These are phyloP conservation scores for Cladorrhinum sp. DNA, from an alignment of 2,329 filamentous ascomycete genomes.

Conservation along the genomic window DNA sequence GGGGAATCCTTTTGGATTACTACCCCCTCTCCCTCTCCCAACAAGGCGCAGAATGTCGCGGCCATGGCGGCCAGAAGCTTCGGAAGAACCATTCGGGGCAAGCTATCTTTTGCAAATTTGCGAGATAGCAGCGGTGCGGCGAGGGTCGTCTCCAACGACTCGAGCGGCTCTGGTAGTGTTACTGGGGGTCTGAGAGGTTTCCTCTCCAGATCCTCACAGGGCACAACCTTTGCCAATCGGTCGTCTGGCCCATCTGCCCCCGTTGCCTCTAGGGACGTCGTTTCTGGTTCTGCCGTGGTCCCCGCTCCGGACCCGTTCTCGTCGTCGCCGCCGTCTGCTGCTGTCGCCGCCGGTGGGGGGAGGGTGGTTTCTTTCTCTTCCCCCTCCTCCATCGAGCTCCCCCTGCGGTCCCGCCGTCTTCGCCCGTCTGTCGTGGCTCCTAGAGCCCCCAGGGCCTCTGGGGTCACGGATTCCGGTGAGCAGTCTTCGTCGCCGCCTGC, in stretches of 20 bases:
- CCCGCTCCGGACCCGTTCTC: neutral
- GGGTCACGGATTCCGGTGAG: too few relatives aligned
- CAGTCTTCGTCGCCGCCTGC: neutral
- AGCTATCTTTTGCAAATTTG: neutral
- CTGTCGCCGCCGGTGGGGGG: too few relatives aligned
- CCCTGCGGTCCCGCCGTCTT: too few relatives aligned
- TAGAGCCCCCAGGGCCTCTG: too few relatives aligned
- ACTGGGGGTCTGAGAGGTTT: neutral
- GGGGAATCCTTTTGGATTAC: neutral
- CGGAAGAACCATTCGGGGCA: neutral
- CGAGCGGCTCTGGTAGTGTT: neutral
- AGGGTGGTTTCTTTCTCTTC: too few relatives aligned
- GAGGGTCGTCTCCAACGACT: neutral
- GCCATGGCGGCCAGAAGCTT: neutral
- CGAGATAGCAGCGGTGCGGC: neutral
- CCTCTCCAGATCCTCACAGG: neutral
- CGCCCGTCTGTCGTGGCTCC: too few relatives aligned
- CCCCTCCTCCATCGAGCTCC: too few relatives aligned
- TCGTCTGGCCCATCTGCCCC: neutral
- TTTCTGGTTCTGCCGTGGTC: neutral
- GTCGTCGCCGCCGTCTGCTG: neutral
- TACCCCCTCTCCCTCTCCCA: neutral
- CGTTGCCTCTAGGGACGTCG: neutral
- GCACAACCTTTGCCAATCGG: neutral
- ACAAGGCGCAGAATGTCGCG: neutral